Conservation (phyloP, 2,329 filamentous ascomycete species). For the Apiospora kogelbergensis region DNA sequence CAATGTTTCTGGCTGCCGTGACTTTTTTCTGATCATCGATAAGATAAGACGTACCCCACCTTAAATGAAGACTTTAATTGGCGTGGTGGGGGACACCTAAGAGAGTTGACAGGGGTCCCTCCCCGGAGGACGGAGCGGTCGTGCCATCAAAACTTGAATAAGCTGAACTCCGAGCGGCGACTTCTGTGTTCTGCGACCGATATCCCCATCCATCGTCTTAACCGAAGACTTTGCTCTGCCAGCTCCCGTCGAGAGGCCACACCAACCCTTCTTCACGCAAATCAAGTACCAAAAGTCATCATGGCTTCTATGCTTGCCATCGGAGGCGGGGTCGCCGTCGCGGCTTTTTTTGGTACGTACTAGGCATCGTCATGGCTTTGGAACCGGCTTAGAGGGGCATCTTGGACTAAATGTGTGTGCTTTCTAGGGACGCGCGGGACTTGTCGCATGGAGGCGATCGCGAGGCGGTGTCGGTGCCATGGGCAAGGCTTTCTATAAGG, state of each 20-base stretch:
- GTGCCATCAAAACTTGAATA: background rate
- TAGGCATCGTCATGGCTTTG: background rate
- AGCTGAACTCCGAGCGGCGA: background rate
- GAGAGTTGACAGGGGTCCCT: background rate
- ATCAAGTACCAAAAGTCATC: slow-evolving; percentile 16
- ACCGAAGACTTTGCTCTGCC: background rate
- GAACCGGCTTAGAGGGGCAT: slow-evolving; percentile 12
- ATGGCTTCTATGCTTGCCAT: slow-evolving; percentile 59
- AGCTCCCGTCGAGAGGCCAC: background rate
- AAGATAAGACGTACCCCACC: background rate
- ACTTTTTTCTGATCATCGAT: background rate
- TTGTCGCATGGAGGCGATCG: slow-evolving; percentile 84
- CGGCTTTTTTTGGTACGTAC: slow-evolving; percentile 51
- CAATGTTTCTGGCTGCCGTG: no score
- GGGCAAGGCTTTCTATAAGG: slow-evolving; percentile 95
- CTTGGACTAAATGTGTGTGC: slow-evolving; percentile 2
- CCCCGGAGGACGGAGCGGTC: background rate
- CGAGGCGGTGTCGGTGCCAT: slow-evolving; percentile 75
- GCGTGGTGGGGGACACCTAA: background rate
- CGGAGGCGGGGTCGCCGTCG: slow-evolving; percentile 49
- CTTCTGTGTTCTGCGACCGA: background rate
- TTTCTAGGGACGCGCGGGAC: slow-evolving; percentile 80
- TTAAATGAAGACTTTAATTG: background rate
- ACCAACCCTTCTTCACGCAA: background rate
- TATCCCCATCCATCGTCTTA: background rate